phyloP scores from a whole-genome alignment of 2,329 filamentous ascomycete species.

The Colletotrichum sojae region DNA sequence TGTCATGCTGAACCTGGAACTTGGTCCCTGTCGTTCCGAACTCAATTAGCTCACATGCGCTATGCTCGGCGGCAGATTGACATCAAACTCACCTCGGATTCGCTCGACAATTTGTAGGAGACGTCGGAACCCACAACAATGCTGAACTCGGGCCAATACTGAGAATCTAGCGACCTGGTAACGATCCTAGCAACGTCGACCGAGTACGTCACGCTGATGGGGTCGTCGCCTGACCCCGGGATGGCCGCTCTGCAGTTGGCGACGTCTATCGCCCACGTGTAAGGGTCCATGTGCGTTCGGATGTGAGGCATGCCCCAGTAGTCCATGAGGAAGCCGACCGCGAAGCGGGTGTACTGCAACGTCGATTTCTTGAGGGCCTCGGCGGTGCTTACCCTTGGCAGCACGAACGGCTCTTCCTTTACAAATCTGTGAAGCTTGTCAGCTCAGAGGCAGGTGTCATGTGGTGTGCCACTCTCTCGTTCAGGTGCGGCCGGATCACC shows the following conservation, averaged over 20 bases:
- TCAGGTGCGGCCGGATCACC: too few species aligned
- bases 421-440: too few species aligned
- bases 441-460: background rate
- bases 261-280: slow-evolving; percentile 60
- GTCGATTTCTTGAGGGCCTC: slow-evolving; percentile 45
- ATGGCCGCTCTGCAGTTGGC: slow-evolving; percentile 59
- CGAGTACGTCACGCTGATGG: slow-evolving; percentile 63
- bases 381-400: background rate
- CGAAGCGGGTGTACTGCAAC: slow-evolving; percentile 55
- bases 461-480: too few species aligned
- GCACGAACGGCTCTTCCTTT: background rate
- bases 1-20: slow-evolving; percentile 1
- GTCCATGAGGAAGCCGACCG: slow-evolving; percentile 61
- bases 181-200: slow-evolving; percentile 63
- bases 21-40: background rate
- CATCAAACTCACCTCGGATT: background rate
- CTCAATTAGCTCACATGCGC: too few species aligned
- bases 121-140: slow-evolving; percentile 55
- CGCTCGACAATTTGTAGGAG: slow-evolving; percentile 51
- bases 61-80: background rate
- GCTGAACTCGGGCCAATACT: slow-evolving; percentile 58
- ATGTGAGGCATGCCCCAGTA: slow-evolving; percentile 58
- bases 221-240: slow-evolving; percentile 61
- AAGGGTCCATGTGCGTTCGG: slow-evolving; percentile 53
- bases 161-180: slow-evolving; percentile 53